Percentiles rank a stretch among this genome's conserved stretches.
These are phyloP conservation scores for Neocallimastix lanati DNA, from an alignment of 192 early-diverging fungal genomes.

Conservation along the genomic window DNA sequence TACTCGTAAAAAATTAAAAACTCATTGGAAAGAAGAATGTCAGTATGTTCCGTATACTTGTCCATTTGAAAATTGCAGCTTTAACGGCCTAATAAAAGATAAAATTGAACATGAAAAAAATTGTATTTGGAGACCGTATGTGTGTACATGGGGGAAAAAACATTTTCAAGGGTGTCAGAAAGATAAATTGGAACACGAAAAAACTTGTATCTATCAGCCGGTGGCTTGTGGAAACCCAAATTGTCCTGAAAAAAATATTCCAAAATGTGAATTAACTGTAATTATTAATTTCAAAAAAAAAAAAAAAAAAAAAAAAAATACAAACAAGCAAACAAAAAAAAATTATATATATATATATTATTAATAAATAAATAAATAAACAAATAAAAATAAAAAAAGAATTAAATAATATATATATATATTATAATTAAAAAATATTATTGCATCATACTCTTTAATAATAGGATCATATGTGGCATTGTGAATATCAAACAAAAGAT, in stretches of 20 bases:
- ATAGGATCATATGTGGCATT: neutral
- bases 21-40: neutral
- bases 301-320: neutral
- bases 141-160: neutral
- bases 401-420: no score
- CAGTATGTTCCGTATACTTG: neutral
- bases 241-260: neutral
- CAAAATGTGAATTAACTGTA: neutral
- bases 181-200: neutral
- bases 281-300: neutral
- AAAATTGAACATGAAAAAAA: neutral
- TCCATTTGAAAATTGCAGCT: neutral
- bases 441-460: no score
- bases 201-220: neutral
- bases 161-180: neutral
- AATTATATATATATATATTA: neutral
- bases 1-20: neutral
- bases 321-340: neutral
- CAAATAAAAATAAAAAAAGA: no score
- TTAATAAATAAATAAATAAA: no score
- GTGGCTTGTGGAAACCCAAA: neutral
- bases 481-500: neutral
- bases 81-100: neutral
- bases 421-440: no score
- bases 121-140: neutral